Base-by-base conservation (phyloP, 1,284 basidiomycete species). In the Ceratobasidium sp. region DNA sequence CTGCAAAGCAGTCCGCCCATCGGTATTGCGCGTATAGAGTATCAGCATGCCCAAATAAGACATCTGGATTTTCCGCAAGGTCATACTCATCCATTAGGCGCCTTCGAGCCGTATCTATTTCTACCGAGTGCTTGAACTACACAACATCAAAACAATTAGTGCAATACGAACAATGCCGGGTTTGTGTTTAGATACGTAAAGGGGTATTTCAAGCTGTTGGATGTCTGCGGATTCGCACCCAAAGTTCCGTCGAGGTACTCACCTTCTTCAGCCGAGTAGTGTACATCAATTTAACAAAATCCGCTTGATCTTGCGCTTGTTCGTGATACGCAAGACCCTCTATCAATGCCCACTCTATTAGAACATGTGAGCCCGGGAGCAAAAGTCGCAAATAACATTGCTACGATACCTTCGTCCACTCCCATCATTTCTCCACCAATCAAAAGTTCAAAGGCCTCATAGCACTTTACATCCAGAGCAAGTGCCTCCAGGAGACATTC, bases 401-500 rank as follows among this genome's bases (percentile, higher is more conserved):
- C 43, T 16, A 50, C 21, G 18, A 21, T 50, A 94, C 95, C 95
- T 87, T 98, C 96, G 74, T 94, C 89, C 0, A 90, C 88, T 16
- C 91, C 88, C 91, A 98, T 92, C 93, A 97, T 96, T 79, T 96
- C 92, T 1, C 95, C 93, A 48, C 90, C 91, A 23, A 98, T 85
- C 5, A 99, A 86, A 75, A 96, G 92, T 70, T 92, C 88, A 78
- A 98, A 99, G 0, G 95, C 92, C 76, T 99, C 97, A 79, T 96
- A 99, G 80, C 97, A 98, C 80, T 98, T 98, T 30, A 99, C 94
- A 77, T 99, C 97, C 14, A 98, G 84, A 0, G 91, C 87, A 16
- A 99, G 85, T 0, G 97, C 96, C 76, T 98, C 95, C 88, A 98
- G 92, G 79, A 98, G 98, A 75, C 91, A 92, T 72, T 94, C 86